phyloP scores from a whole-genome alignment of 345 rosid species.

The Boechera retrofracta region DNA sequence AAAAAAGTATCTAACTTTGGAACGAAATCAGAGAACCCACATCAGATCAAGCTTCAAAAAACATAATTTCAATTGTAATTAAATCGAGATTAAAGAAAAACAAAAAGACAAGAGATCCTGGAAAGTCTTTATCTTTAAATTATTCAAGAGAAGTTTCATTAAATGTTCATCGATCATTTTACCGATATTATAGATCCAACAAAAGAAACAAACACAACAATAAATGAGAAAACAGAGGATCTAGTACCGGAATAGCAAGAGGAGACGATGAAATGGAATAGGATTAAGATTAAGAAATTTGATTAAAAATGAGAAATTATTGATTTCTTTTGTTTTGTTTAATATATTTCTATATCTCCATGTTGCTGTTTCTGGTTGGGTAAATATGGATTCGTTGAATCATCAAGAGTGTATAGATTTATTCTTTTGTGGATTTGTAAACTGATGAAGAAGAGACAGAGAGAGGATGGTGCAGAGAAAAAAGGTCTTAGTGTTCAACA shows the following conservation, averaged over 20 bases:
- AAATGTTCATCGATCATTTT: constrained; percentile 38
- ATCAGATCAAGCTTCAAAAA: constrained; percentile 38
- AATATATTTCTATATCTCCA: neutral
- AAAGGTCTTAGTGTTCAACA: constrained; percentile 32
- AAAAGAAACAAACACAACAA: constrained; percentile 10
- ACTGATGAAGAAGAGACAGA: constrained; percentile 8
- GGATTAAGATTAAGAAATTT: constrained; percentile 20
- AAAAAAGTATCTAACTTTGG: constrained; percentile 21
- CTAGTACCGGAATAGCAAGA: constrained; percentile 32
- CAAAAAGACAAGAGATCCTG: constrained; percentile 20
- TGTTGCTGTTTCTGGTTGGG: constrained; percentile 41
- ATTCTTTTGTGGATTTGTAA: constrained; percentile 18
- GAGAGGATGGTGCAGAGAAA: constrained; percentile 34
- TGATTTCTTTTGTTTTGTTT: neutral
- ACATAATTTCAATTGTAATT: neutral
- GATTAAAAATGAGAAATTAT: constrained; percentile 7
- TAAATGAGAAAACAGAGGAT: constrained; percentile 40
- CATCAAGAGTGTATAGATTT: neutral
- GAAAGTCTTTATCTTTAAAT: constrained; percentile 28
- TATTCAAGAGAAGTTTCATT: constrained; percentile 21
- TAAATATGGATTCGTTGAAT: constrained; percentile 38
- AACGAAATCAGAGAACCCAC: constrained; percentile 21
- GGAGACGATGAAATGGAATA: constrained; percentile 29
- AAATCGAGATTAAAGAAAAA: neutral
- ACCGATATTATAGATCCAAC: constrained; percentile 8